Percentiles rank a stretch among this genome's conserved stretches.
Evolutionary conservation across 768 basidiomycete species (phyloP).

Genomic region (Harrya chromipes): DNA sequence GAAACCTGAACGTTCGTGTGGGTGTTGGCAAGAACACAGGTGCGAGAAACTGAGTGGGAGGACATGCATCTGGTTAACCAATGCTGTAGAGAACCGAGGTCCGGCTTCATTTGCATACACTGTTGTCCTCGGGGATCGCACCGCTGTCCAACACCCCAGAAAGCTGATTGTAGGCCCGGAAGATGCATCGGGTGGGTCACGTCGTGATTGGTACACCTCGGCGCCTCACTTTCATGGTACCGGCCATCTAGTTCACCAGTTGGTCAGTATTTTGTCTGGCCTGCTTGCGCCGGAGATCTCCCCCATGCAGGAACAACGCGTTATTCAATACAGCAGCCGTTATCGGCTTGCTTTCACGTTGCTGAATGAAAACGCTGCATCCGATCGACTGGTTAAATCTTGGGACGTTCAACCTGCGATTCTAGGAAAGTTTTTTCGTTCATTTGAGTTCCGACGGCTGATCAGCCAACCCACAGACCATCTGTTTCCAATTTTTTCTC

Average conservation of each 20-base stretch:
- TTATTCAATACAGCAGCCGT: constrained; percentile 74
- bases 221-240: constrained; percentile 9
- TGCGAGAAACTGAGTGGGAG: constrained; percentile 25
- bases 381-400: constrained; percentile 51
- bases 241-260: constrained; percentile 33
- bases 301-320: constrained; percentile 47
- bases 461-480: constrained; percentile 47
- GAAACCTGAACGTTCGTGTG: constrained; percentile 40
- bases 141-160: constrained; percentile 20
- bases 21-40: constrained; percentile 28
- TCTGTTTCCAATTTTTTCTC: constrained; percentile 60
- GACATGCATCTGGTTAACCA: constrained; percentile 2
- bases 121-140: constrained; percentile 22
- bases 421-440: constrained; percentile 45
- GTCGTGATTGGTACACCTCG: neutral
- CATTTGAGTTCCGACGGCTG: constrained; percentile 17
- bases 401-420: constrained; percentile 78
- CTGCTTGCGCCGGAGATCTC: constrained; percentile 44
- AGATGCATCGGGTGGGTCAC: constrained; percentile 29
- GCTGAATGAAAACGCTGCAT: constrained; percentile 83
- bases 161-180: constrained; percentile 19
- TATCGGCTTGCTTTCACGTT: constrained; percentile 91
- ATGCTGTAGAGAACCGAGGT: constrained; percentile 11
- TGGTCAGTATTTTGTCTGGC: constrained; percentile 38
- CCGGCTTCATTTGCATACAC: constrained; percentile 18